Evolutionary conservation across 192 early-diverging fungal species (phyloP).

Genomic region (Phycomyces blakesleeanus): DNA sequence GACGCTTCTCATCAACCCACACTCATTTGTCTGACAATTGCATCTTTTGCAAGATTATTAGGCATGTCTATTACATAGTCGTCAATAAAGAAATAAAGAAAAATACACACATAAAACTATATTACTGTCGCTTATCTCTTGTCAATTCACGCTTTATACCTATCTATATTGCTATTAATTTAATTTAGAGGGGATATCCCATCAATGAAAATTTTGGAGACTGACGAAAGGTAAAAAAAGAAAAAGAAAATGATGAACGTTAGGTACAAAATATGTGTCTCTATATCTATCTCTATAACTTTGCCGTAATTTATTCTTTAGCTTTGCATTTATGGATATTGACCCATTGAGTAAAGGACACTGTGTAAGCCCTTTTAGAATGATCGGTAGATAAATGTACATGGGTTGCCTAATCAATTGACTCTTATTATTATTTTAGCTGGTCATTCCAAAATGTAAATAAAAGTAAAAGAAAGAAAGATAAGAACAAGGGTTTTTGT

Average conservation of each 20-base stretch:
- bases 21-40: slow-evolving; percentile 52
- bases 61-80: too few species aligned
- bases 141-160: too few species aligned
- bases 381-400: background rate
- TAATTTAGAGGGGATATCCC: slow-evolving; percentile 68
- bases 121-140: too few species aligned
- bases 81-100: too few species aligned
- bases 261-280: too few species aligned
- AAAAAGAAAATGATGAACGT: too few species aligned
- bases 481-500: too few species aligned
- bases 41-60: slow-evolving; percentile 90
- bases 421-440: slow-evolving; percentile 29
- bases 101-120: too few species aligned
- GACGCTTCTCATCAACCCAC: background rate
- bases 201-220: slow-evolving; percentile 78
- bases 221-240: slow-evolving; percentile 62
- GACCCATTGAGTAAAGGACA: slow-evolving; percentile 72
- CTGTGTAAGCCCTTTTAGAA: slow-evolving; percentile 39
- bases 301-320: too few species aligned
- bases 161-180: background rate
- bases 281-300: too few species aligned
- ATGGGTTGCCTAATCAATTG: too few species aligned
- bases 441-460: slow-evolving; percentile 68
- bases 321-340: slow-evolving; percentile 82
- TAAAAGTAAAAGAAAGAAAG: too few species aligned